These are phyloP conservation scores for Tuber melanosporum DNA, from an alignment of 495 filamentous ascomycete genomes.

Conservation along the genomic window DNA sequence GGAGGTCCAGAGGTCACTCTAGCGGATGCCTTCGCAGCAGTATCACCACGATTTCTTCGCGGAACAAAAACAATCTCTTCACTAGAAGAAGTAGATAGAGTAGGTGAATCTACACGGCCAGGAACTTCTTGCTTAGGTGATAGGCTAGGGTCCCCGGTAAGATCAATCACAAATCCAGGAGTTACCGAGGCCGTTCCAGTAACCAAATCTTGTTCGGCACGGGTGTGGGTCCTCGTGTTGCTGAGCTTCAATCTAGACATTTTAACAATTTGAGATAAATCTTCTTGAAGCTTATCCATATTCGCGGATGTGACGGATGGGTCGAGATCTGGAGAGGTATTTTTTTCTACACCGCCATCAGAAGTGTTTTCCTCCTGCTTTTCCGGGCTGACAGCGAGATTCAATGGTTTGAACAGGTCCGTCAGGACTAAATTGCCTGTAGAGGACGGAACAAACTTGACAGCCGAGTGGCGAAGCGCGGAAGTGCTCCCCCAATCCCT, in stretches of 20 bases:
- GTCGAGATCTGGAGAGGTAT: neutral
- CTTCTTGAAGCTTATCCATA: neutral
- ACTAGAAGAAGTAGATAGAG: slow-evolving; percentile 17
- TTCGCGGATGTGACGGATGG: neutral
- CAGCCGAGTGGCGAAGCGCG: slow-evolving; percentile 51
- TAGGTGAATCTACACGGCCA: slow-evolving; percentile 10
- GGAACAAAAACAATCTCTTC: slow-evolving; percentile 41
- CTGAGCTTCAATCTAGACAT: neutral
- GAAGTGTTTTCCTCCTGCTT: slow-evolving; percentile 11
- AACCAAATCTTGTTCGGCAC: neutral
- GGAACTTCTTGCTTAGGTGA: slow-evolving; percentile 8
- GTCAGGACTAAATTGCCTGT: slow-evolving; percentile 55
- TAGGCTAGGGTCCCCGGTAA: slow-evolving; percentile 16
- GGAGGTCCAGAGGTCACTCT: neutral
- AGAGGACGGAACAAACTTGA: slow-evolving; percentile 60
- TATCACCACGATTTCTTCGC: slow-evolving; percentile 12
- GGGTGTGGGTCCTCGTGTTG: neutral
- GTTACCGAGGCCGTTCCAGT: neutral
- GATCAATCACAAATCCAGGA: slow-evolving; percentile 23
- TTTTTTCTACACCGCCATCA: neutral
- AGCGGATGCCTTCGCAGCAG: neutral
- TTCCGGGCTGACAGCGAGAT: slow-evolving; percentile 22
- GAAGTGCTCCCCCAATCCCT: slow-evolving; percentile 38
- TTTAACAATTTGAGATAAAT: neutral
- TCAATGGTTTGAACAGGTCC: slow-evolving; percentile 38